Base-by-base conservation (phyloP, 192 early-diverging fungal species). In the Coemansia erecta region DNA sequence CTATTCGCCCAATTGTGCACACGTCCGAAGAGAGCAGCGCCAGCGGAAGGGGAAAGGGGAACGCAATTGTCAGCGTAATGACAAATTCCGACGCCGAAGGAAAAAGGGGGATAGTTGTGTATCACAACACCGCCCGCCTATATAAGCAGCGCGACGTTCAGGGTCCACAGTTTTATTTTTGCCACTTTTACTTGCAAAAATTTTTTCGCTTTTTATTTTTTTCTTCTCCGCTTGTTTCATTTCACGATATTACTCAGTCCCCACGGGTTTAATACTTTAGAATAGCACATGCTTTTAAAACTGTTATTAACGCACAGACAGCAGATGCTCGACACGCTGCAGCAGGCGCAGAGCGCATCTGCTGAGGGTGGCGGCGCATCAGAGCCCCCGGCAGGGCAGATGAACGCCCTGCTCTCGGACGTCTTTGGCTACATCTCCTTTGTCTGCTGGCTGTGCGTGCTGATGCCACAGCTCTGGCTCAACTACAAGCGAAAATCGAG, bases 401-500 rank as follows among this genome's bases (percentile, higher is more conserved):
- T 56, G 31, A 67, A 69, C 42, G 56, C 60, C 1, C n/a, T 77
- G 12, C 64, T 70, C 0, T 78, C 75, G 2, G 69, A 78, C 41
- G 12, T 78, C 0, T 78, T 72, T 54, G 69, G 69, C 8, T 71
- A 78, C 42, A 49, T 72, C 8, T 78, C 69, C 35, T 78, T 78
- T 43, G 68, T 45, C 8, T 72, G 69, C 50, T 78, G 69, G 68
- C 62, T 72, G 18, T 59, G 68, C 33, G 75, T 78, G 0, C 62
- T 71, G 37, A 11, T 78, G 54, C 69, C 75, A 18, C 75, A 71
- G 65, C 60, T 78, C n/a, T 71, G 60, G 61, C 61, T 71, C 48
- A 78, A 72, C 64, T 78, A 72, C 58, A 61, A 56, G 52, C 69
- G 75, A 39, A 71, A 78, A 49, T 78, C 75, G 26, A 72, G 75